Base-by-base conservation (phyloP, 768 basidiomycete species). In the Suillus ampliporus region DNA sequence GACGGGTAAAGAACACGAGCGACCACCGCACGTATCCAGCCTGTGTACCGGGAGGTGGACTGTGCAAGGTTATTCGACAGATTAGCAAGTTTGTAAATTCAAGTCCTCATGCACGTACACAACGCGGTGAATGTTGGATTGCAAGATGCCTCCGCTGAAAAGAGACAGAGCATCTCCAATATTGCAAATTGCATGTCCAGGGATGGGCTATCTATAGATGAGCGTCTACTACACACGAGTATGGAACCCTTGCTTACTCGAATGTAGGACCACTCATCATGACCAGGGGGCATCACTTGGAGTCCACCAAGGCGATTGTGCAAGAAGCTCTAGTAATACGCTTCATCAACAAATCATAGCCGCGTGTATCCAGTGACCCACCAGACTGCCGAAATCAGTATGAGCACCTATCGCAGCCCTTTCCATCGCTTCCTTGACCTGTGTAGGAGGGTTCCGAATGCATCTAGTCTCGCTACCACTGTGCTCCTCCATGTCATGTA, bases 291-390 rank as follows among this genome's bases (percentile, higher is more conserved):
- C 47, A 89, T 77, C 0, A 91, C 89, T 63, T 91, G 90, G 4
- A 91, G 76, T 0, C 90, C 90, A 5, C 90, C 89, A 0, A 90
- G 81, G 2, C 80, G 82, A 70, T 90, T 91, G 68, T 90, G 88
- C 60, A 91, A 75, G 77, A 90, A 87, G 0, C 87, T 86, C 84
- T 88, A 62, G 4, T 14, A 23, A 10, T 9, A 7, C 19, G 2
- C 14, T 37, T 37, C 10, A 23, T 38, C 4, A 37, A 37, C 9
- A 17, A 21, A 23, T 17, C 9, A 10, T 3, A 4, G 21, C 10
- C 21, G 13, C 21, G 23, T 37, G 9, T 37, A 5, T 23, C n/a
- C 10, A 43, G 35, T 17, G 23, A 54, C 83, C 70, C 66, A 88
- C 88, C 61, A 90, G 70, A 19, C 86, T 86, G 21, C 89, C 88